Percentiles rank a stretch among this genome's conserved stretches.
Evolutionary conservation across 768 basidiomycete genomes (phyloP).

Genomic region (Boletus rex-veris): DNA sequence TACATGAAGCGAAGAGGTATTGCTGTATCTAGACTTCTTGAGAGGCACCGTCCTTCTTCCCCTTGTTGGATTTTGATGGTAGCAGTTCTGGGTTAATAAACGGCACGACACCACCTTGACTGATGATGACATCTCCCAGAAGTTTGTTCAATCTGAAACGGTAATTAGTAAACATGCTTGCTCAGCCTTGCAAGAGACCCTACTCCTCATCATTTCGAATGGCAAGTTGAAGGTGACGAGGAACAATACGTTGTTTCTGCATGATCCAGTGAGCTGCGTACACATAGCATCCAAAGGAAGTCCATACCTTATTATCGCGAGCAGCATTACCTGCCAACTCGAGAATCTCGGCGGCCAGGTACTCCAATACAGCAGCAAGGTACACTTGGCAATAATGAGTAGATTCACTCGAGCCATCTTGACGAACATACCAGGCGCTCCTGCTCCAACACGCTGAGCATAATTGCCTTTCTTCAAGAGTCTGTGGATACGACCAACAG

Average conservation of each 20-base stretch:
- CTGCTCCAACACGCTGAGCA: slow-evolving; percentile 65
- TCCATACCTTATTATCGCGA: slow-evolving; percentile 59
- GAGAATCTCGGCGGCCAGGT: slow-evolving; percentile 82
- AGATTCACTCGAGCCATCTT: background rate
- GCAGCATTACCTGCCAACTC: slow-evolving; percentile 81
- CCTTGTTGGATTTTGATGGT: slow-evolving; percentile 44
- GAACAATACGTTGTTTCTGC: slow-evolving; percentile 73
- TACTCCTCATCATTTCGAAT: slow-evolving; percentile 77
- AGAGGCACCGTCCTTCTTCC: slow-evolving; percentile 48
- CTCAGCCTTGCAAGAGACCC: slow-evolving; percentile 11
- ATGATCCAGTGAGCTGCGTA: background rate
- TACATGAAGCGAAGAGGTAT: slow-evolving; percentile 1
- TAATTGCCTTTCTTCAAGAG: slow-evolving; percentile 72
- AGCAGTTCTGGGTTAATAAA: slow-evolving; percentile 52
- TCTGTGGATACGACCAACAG: slow-evolving; percentile 82
- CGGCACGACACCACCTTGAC: slow-evolving; percentile 74
- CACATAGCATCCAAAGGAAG: background rate
- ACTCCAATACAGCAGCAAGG: slow-evolving; percentile 83
- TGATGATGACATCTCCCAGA: slow-evolving; percentile 63
- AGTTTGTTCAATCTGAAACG: slow-evolving; percentile 49
- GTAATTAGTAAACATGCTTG: background rate
- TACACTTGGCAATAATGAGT: slow-evolving; percentile 48
- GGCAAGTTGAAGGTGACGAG: slow-evolving; percentile 72
- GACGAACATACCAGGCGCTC: slow-evolving; percentile 54
- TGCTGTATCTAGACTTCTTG: slow-evolving; percentile 43